phyloP scores from a whole-genome alignment of 345 rosid species.

The Brassica napus region DNA sequence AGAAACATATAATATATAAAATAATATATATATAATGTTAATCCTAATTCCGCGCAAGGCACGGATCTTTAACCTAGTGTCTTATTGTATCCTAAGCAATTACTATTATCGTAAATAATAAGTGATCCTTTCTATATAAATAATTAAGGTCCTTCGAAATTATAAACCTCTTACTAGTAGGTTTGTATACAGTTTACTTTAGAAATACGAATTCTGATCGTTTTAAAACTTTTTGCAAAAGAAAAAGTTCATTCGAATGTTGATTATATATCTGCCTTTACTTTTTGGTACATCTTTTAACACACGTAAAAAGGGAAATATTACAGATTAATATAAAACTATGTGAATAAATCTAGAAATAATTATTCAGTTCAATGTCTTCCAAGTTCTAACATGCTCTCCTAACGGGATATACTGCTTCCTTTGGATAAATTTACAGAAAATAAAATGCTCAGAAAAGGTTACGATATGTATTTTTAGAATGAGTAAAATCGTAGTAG shows the following conservation, averaged over 20 bases:
- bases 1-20: too few species aligned
- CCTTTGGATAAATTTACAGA: background rate
- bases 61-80: too few species aligned
- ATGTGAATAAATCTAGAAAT: constrained; percentile 20
- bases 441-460: background rate
- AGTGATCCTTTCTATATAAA: too few species aligned
- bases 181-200: background rate
- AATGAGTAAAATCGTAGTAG: too few species aligned
- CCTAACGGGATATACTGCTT: constrained; percentile 40
- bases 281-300: constrained; percentile 43
- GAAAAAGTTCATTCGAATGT: constrained; percentile 19
- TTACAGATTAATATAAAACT: constrained; percentile 20
- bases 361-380: constrained; percentile 35
- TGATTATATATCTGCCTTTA: constrained; percentile 28
- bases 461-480: constrained; percentile 1
- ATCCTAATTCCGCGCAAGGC: too few species aligned
- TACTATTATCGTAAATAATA: too few species aligned
- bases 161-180: background rate
- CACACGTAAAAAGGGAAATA: constrained; percentile 41
- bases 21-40: too few species aligned
- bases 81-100: too few species aligned
- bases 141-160: too few species aligned
- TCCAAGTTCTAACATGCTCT: constrained; percentile 28
- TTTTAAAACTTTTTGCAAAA: constrained; percentile 21
- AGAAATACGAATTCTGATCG: background rate